phyloP scores from a whole-genome alignment of 805 yeast genomes.

The Scheffersomyces coipomensis region DNA sequence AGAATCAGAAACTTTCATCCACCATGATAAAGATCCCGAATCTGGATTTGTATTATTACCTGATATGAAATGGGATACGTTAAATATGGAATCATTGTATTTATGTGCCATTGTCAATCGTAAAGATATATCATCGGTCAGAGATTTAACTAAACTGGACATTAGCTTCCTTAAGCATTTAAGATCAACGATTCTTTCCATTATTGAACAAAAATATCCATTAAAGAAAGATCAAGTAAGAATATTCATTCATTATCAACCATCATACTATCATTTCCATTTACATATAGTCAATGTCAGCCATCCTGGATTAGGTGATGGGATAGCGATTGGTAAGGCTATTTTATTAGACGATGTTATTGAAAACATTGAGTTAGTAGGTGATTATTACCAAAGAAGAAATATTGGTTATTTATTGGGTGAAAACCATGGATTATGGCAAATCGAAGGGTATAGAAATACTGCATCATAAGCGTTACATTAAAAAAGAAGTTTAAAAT shows the following conservation, averaged over 20 bases:
- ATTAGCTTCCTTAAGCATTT: constrained; percentile 55
- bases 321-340: constrained; percentile 78
- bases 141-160: constrained; percentile 68
- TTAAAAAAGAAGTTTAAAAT: background rate
- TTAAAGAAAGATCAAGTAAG: constrained; percentile 59
- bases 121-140: constrained; percentile 63
- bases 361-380: constrained; percentile 58
- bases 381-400: constrained; percentile 57
- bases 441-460: constrained; percentile 20
- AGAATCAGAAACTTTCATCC: constrained; percentile 79
- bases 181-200: constrained; percentile 40
- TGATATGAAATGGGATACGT: constrained; percentile 95
- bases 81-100: constrained; percentile 66
- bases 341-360: constrained; percentile 77
- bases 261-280: constrained; percentile 94
- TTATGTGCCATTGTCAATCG: constrained; percentile 74
- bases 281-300: constrained; percentile 79
- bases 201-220: constrained; percentile 40
- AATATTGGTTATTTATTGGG: constrained; percentile 69
- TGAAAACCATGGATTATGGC: constrained; percentile 78
- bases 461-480: background rate
- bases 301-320: constrained; percentile 66
- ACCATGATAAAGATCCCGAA: constrained; percentile 53
- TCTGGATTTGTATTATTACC: constrained; percentile 78
- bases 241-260: constrained; percentile 88